Evolutionary conservation across 805 yeast genomes (phyloP), one percentile per base, ranked within the genome.

Genomic region (Kuraishia capsulata): DNA sequence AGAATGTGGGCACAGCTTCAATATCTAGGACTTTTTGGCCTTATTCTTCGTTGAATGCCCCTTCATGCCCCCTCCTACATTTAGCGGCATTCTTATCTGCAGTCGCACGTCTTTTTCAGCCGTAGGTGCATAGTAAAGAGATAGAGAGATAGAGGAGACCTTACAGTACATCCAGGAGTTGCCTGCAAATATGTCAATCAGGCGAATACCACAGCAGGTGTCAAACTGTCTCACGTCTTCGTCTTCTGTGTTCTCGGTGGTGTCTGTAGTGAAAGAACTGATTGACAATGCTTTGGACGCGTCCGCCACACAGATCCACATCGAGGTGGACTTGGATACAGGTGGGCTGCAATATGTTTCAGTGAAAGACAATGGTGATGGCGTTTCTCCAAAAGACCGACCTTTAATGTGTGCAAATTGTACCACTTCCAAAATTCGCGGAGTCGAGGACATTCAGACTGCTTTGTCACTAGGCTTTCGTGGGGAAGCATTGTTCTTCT

Each of bases 401-500:
- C 34, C 43, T 0, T 6, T 56, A 5, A 51, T 67, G 56, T 66
- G 72, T 39, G 38, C 54, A 25, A 59, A 60, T 36, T 54, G 56
- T 36, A 52, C 65, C 9, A 72, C 78, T 1, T 69, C 76, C 0
- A 73, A 69, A 42, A 46, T 69, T 3, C 28, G 42, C 0, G 38
- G 42, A 0, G 25, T 51, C 6, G 50, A 49, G 1, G 69, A 67
- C 26, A 39, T 71, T 6, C 40, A 47, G 3, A 33, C 30, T 2
- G 38, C 62, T 4, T 20, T 40, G 1, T 56, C 73, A 0, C 54
- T 66, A 38, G 78, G 79, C 1, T 72, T 67, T 42, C 54, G 74
- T 49, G 80, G 78, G 5, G 71, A 70, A 42, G 75, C 76, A 0
- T 48, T 74, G 5, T 59, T 57, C 45, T 54, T 58, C 31, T 47